These are phyloP conservation scores for Tillandsia fasciculata DNA, from an alignment of 176 grass and related monocot species.

Conservation along the genomic window DNA sequence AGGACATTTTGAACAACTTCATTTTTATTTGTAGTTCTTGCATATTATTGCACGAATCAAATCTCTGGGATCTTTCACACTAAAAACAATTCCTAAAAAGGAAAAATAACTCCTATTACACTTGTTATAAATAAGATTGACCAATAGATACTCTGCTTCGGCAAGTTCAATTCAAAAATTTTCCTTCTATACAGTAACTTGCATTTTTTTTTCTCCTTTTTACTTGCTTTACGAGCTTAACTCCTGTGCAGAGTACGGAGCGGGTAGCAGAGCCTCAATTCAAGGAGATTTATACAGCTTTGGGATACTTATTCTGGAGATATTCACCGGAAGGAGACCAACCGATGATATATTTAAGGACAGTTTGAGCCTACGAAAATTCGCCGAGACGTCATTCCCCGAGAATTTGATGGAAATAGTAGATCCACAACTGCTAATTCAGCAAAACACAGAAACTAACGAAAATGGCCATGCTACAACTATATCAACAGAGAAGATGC, in stretches of 20 bases:
- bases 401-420: background rate
- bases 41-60: background rate
- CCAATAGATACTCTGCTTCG: background rate
- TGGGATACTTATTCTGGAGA: constrained; percentile 33
- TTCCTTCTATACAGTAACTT: background rate
- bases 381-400: background rate
- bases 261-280: constrained; percentile 11
- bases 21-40: too few relatives aligned
- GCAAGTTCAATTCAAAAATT: background rate
- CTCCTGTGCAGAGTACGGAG: constrained; percentile 26
- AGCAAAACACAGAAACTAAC: background rate
- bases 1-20: background rate
- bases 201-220: background rate
- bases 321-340: constrained; percentile 23
- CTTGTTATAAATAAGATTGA: background rate
- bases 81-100: background rate
- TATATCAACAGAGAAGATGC: background rate
- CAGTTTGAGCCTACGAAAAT: constrained; percentile 8
- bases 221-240: background rate
- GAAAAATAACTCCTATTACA: background rate
- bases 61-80: background rate
- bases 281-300: constrained; percentile 31
- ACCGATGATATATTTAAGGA: constrained; percentile 18
- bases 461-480: background rate
- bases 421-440: background rate